These are phyloP conservation scores for Spathaspora sp. DNA, from an alignment of 805 yeast species.

Conservation along the genomic window DNA sequence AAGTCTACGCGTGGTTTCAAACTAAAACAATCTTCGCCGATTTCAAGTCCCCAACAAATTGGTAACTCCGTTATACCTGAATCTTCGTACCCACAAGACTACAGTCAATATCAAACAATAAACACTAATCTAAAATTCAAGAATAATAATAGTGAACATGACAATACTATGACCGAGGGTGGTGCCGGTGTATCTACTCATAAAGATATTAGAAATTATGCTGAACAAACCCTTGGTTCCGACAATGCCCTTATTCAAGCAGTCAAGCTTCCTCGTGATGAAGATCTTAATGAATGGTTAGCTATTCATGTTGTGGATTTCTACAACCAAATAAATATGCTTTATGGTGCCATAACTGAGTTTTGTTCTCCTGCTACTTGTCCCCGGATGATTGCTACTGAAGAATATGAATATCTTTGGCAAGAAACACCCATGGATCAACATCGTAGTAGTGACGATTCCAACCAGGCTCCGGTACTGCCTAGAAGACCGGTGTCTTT, in stretches of 20 bases:
- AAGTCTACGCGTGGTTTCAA: constrained; percentile 42
- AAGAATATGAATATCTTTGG: constrained; percentile 96
- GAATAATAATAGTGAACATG: constrained; percentile 3
- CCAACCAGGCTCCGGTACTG: constrained; percentile 8
- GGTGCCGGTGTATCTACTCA: constrained; percentile 45
- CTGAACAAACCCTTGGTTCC: constrained; percentile 93
- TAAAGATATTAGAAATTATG: constrained; percentile 78
- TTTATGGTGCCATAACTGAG: constrained; percentile 92
- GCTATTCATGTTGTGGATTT: constrained; percentile 98
- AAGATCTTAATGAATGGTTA: constrained; percentile 88
- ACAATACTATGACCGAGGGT: constrained; percentile 8
- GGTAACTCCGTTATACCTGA: constrained; percentile 23
- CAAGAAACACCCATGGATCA: constrained; percentile 55
- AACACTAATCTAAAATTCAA: constrained; percentile 12
- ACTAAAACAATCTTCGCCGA: constrained; percentile 36
- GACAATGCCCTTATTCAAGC: constrained; percentile 90
- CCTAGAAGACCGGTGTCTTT: constrained; percentile 75
- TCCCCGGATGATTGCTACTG: constrained; percentile 97
- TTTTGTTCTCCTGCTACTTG: constrained; percentile 94
- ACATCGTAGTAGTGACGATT: background rate
- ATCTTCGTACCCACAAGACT: constrained; percentile 9
- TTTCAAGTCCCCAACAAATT: constrained; percentile 36
- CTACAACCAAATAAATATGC: constrained; percentile 93
- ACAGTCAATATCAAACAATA: constrained; percentile 25
- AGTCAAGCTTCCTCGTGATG: constrained; percentile 89